Evolutionary conservation across 495 filamentous ascomycete genomes (phyloP), one percentile per base, ranked within the genome.

Genomic region (Penicillium turbatum): DNA sequence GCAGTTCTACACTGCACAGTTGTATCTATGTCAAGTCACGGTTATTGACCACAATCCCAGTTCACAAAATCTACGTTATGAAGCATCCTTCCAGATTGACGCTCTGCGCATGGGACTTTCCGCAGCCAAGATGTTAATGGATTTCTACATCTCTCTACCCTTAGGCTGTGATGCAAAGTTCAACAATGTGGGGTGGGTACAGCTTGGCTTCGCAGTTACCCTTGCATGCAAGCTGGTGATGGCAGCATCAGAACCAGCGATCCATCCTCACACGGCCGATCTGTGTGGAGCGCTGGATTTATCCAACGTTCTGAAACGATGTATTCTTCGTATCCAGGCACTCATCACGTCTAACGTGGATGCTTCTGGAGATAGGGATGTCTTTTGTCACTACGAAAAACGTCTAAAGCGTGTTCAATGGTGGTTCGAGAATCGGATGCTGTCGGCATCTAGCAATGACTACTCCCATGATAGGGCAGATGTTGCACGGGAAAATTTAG

Each of bases 311-410:
- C 15, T 53, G 29, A 34, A 32, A n/a, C 38, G 30, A 6, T 43
- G 38, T 35, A 44, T 53, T 21, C 38, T 53, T 8, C 50, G 50
- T 2, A 36, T 53, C 15, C 50, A 53, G 31, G 39, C 39, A 36
- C 31, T 53, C 27, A 15, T 53, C 40, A 53, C 50, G 7, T 27
- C 51, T 0, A 7, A 46, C n/a, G 38, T 53, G 30, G 51, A 53
- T 26, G 51, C 51, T 6, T 29, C 30, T 1, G 51, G 51, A 5
- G 51, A 53, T 13, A 31, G 51, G 3, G 19, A 53, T 38, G 51
- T 46, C 1, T 53, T 53, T 16, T 54, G 38, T 17, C 29, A 54
- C 31, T 47, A 37, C n/a, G 42, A 54, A 29, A 54, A 47, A 27
- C 51, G 42, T 12, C 30, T 54, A 4, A 54, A 54, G 21, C 30